Evolutionary conservation across 768 basidiomycete species (phyloP), one percentile per base, ranked within the genome.

Genomic region (Mycena galericulata): DNA sequence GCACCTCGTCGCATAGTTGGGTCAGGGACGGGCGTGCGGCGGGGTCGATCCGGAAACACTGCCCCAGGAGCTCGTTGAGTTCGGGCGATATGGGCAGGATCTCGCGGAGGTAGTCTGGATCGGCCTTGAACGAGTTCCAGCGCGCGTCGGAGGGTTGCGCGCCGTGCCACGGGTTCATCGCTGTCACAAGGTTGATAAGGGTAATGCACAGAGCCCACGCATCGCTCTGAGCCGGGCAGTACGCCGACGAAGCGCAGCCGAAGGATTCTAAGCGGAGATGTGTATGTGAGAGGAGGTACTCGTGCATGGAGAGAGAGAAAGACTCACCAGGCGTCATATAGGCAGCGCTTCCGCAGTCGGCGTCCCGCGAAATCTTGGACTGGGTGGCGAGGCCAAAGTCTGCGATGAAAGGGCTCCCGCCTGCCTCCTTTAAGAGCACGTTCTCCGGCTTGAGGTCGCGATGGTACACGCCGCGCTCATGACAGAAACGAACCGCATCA

Each of bases 401-500:
- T 5, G 87, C 84, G 51, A 90, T 76, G 62, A 78, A 79, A 30
- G 87, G 78, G 58, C 72, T 74, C 54, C 75, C 67, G 18, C 87
- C 85, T 29, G 54, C 84, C 77, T 71, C 79, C 75, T 27, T 77
- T 69, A 83, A 83, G 36, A 89, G 73, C 29, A 89, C 75, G 74
- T 84, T 88, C 73, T 89, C 90, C 1, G 69, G 69, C 54, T 70
- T 70, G 20, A 66, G 43, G 40, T 70, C 64, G 5, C 69, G 64
- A 26, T 70, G 89, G 88, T 76, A 88, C 67, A 90, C 84, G 20
- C 86, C 86, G 46, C 77, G 79, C 40, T 71, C 61, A 69, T 91
- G 89, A 72, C 86, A 87, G 73, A 86, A 83, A 45, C 85, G 79
- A 43, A 91, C 83, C 6, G 86, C 86, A 59, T 89, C 86, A 45